These are phyloP conservation scores for Puccinia horiana DNA, from an alignment of 1,284 basidiomycete species.

Conservation along the genomic window DNA sequence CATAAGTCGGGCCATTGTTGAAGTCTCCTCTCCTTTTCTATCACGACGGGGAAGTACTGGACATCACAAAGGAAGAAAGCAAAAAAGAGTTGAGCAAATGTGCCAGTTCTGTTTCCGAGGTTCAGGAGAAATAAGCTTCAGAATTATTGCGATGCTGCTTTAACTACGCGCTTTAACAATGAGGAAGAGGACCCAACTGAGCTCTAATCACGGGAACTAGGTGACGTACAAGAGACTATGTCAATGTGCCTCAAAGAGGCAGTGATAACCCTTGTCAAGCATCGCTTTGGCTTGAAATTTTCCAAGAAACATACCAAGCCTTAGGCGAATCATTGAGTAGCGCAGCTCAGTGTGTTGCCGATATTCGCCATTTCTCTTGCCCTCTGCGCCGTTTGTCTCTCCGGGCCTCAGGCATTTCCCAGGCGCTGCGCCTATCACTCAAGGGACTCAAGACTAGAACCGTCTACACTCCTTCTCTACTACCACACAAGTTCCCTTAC, in stretches of 20 bases:
- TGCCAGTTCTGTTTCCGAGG: not conserved
- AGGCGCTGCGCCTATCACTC: not conserved
- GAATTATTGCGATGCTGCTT: not conserved
- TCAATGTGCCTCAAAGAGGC: not conserved
- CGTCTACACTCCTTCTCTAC: not conserved
- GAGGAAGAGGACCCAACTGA: not conserved
- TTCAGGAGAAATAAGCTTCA: slow-evolving; percentile 10
- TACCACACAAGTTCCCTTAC: slow-evolving; percentile 13
- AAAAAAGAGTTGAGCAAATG: not conserved
- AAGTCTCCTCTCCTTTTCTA: not conserved
- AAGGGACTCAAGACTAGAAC: not conserved
- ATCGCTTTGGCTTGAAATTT: slow-evolving; percentile 9
- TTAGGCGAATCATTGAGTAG: not conserved
- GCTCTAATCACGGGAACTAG: not conserved
- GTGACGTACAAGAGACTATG: not conserved
- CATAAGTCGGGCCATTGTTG: not conserved
- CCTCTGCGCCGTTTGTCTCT: not conserved
- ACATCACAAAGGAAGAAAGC: not conserved
- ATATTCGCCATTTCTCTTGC: slow-evolving; percentile 11
- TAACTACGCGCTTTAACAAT: not conserved
- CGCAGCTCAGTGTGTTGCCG: not conserved
- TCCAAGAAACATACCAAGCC: not conserved
- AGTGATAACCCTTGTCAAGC: not conserved
- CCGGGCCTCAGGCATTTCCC: not conserved
- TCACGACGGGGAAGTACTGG: not conserved